phyloP scores from a whole-genome alignment of 1,284 basidiomycete species.

The Papiliotrema laurentii region DNA sequence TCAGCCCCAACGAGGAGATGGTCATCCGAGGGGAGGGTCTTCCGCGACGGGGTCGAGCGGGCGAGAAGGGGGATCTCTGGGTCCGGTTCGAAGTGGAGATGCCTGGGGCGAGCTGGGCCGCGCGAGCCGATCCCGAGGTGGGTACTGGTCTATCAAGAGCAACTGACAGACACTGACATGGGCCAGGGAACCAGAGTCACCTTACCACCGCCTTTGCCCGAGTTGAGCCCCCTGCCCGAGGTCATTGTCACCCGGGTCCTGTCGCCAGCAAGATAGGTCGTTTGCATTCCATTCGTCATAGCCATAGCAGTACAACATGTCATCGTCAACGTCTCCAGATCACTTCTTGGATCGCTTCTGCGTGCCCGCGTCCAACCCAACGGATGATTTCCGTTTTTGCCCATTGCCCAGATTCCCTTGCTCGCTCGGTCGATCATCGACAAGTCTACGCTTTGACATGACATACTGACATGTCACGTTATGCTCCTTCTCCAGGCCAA shows the following conservation, averaged over 20 bases:
- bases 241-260: slow-evolving; percentile 13
- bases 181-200: slow-evolving; percentile 8
- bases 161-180: neutral
- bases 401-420: neutral
- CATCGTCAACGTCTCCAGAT: no score
- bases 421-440: neutral
- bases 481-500: slow-evolving; percentile 46
- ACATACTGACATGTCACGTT: slow-evolving; percentile 32
- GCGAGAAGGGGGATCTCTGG: slow-evolving; percentile 73
- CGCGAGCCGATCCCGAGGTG: slow-evolving; percentile 16
- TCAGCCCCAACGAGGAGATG: slow-evolving; percentile 68
- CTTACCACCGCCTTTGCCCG: slow-evolving; percentile 22
- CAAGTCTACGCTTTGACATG: slow-evolving; percentile 39
- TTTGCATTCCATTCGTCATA: neutral
- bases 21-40: slow-evolving; percentile 78
- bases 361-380: neutral
- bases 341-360: neutral
- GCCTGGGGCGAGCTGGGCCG: slow-evolving; percentile 48
- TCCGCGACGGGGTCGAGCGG: slow-evolving; percentile 62
- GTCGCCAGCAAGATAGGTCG: slow-evolving; percentile 3
- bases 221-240: slow-evolving; percentile 14
- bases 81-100: slow-evolving; percentile 79
- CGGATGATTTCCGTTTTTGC: neutral
- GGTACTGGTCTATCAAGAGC: neutral
- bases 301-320: neutral